phyloP scores from a whole-genome alignment of 2,329 filamentous ascomycete species.

The Leptoxyphium fumago region DNA sequence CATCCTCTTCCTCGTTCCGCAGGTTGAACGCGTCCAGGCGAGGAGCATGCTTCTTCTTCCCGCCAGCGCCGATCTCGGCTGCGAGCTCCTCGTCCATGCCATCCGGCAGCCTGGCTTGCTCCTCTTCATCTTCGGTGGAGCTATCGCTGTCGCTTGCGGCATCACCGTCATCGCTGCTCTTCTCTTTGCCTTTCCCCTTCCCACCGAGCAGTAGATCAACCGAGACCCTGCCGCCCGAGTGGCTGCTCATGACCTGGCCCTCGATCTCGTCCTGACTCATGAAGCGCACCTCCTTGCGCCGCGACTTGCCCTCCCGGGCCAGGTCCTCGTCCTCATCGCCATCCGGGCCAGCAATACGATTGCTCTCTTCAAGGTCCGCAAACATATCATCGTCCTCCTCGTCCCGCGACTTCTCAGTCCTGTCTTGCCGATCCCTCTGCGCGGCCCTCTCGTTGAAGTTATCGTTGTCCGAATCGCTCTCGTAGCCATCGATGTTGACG shows the following conservation, averaged over 20 bases:
- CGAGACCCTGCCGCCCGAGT: constrained; percentile 53
- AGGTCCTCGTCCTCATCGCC: constrained; percentile 40
- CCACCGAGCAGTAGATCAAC: constrained; percentile 46
- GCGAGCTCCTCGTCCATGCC: constrained; percentile 57
- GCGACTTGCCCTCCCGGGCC: constrained; percentile 41
- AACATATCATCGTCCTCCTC: constrained; percentile 73
- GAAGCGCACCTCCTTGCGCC: constrained; percentile 48
- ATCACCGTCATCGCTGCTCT: constrained; percentile 10
- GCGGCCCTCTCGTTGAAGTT: constrained; percentile 61
- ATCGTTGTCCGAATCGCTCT: constrained; percentile 84
- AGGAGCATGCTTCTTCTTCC: constrained; percentile 83
- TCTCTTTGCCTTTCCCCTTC: constrained; percentile 26
- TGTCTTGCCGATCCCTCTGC: constrained; percentile 13
- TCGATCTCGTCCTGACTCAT: constrained; percentile 52
- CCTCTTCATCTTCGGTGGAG: constrained; percentile 42
- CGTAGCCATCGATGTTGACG: constrained; percentile 92
- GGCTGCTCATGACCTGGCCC: constrained; percentile 62
- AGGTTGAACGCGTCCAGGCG: constrained; percentile 96
- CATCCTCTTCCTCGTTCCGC: constrained; percentile 77
- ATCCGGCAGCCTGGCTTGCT: constrained; percentile 44
- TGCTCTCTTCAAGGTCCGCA: constrained; percentile 49
- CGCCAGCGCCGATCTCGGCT: constrained; percentile 77
- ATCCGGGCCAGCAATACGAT: constrained; percentile 18
- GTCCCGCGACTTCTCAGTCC: constrained; percentile 32
- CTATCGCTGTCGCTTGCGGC: constrained; percentile 17